Evolutionary conservation across 2,329 filamentous ascomycete species (phyloP), one percentile per base, ranked within the genome.

Genomic region (Xylaria arbuscula): DNA sequence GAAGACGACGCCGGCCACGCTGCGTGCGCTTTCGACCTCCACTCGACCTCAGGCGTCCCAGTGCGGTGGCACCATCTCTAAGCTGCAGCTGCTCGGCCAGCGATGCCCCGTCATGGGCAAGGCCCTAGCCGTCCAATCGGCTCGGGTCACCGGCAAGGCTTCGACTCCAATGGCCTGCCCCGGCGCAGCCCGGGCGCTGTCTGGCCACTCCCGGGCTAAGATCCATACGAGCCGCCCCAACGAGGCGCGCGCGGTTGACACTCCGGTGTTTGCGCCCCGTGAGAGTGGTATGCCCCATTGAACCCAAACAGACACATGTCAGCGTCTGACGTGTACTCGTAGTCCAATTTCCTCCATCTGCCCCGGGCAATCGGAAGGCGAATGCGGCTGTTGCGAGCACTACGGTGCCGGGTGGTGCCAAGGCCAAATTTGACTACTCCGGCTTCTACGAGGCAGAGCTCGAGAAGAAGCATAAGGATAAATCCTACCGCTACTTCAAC

Each of bases 401-500:
- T 62, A 73, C 59, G 22, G 32, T 76, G 34, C 67, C 73, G 28
- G 73, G 73, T 65, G 72, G 68, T 53, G 70, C 73, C 58, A 71
- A 68, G 50, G 85, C 85, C 67, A 93, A 90, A 77, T 99, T 98
- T 81, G 88, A 98, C 81, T 99, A 99, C 78, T 90, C 97, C 76
- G 88, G 81, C 55, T 99, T 98, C 82, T 99, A 98, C 83, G 84
- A 90, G 72, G 84, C 84, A 70, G 95, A 99, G 81, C 83, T 99
- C 74, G 93, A 98, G 76, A 98, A 98, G 88, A 99, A 99, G 85
- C 96, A 97, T 87, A 94, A 97, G 87, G 96, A 99, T 87, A 98
- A 98, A 85, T 98, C 94, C 61, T 99, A 99, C 85, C 93, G 96
- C 78, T 98, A 98, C 85, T 99, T 99, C 86, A 99, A 99, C 87